Evolutionary conservation across 495 filamentous ascomycete genomes (phyloP), one percentile per base, ranked within the genome.

Genomic region (Xylaria flabelliformis): DNA sequence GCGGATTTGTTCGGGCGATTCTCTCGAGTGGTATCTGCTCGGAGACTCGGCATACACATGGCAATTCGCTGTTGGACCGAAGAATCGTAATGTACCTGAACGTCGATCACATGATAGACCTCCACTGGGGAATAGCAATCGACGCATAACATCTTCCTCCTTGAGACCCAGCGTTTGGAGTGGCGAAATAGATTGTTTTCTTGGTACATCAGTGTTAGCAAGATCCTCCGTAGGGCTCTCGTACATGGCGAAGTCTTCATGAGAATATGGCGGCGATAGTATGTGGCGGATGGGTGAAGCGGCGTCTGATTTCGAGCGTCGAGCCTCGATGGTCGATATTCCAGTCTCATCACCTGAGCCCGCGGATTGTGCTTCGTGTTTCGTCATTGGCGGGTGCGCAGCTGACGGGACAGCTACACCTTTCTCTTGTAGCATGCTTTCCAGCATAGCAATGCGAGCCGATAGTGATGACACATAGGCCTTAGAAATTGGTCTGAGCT

Each of bases 391-490:
- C 2, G 86, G 86, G 71, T 88, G 84, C 42, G 82, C 77, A 53
- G 85, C 85, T 4, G 85, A 84, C 24, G 86, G 86, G 39, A 84
- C 80, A 10, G 78, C 79, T n/a, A 81, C 80, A 36, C 85, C 86
- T 10, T 76, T 80, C 50, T 88, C 85, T 63, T 79, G 77, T 42
- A 88, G 76, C 83, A 88, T 84, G 26, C 67, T 74, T 74, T 88
- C 86, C 7, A 88, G 73, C 41, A 87, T 46, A 9, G 78, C 72
- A n/a, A 88, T 85, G 19, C 86, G 81, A 70, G 82, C 82, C 39
- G 86, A 85, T 34, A 88, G 74, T 6, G 85, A 85, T 48, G 83
- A 86, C 82, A 88, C 85, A 80, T 88, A 88, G 59, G 85, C 86
- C 74, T 87, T 82, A 8, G 86, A 88, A 34, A 88, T 86, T 3